Conservation (phyloP, 2,329 filamentous ascomycete species). For the Neurospora sp. region DNA sequence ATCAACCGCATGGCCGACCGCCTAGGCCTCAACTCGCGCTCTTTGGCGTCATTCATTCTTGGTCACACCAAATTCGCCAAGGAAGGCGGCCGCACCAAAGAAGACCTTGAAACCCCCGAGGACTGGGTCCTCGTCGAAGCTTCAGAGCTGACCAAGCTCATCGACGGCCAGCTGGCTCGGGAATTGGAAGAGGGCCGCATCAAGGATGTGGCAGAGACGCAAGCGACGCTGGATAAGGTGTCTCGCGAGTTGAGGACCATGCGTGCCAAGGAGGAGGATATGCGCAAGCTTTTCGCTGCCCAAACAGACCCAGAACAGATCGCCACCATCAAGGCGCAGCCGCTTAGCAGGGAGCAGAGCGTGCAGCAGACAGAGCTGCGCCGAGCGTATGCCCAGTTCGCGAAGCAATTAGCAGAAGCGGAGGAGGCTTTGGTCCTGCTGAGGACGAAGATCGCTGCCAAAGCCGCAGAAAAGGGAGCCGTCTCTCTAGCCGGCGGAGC, state of each 20-base stretch:
- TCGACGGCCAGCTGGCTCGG: conserved; percentile 52
- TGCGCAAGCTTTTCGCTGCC: conserved; percentile 64
- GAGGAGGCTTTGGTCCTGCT: conserved; percentile 75
- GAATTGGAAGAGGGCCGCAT: conserved; percentile 60
- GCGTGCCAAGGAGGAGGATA: conserved; percentile 64
- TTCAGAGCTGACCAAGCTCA: conserved; percentile 52
- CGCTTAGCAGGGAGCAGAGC: conserved; percentile 75
- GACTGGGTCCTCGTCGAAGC: conserved; percentile 72
- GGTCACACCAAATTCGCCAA: conserved; percentile 52
- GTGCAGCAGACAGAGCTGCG: conserved; percentile 78
- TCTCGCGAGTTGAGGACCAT: conserved; percentile 61
- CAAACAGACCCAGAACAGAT: conserved; percentile 57
- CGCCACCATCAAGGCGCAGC: conserved; percentile 56
- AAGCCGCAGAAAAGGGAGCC: not conserved
- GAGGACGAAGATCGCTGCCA: conserved; percentile 61
- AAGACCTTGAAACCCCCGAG: conserved; percentile 59
- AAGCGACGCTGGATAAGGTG: conserved; percentile 58
- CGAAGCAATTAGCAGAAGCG: conserved; percentile 63
- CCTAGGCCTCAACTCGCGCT: conserved; percentile 68
- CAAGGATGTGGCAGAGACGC: conserved; percentile 55
- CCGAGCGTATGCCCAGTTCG: conserved; percentile 61
- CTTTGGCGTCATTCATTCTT: conserved; percentile 55
- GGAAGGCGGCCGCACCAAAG: conserved; percentile 44
- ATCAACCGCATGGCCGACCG: conserved; percentile 94
- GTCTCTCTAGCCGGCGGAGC: conserved; percentile 30